A percentile compares a stretch with the other conserved stretches of the same genome.
Evolutionary conservation across 2,329 filamentous ascomycete genomes (phyloP).

Genomic region (Hypoxylon sp.): DNA sequence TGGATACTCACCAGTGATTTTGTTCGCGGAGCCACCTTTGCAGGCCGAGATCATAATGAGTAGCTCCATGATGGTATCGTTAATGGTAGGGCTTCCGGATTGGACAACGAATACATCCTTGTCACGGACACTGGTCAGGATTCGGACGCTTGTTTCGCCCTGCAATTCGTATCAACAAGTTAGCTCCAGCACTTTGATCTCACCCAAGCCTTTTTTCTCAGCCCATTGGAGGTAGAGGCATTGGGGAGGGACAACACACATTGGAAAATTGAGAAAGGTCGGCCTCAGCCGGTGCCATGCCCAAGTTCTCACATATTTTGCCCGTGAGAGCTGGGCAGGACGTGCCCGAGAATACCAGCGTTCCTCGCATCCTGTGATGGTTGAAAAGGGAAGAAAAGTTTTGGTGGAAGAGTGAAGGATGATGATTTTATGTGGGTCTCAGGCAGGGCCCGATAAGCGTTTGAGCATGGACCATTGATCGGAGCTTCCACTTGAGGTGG

Average conservation of each 20-base stretch:
- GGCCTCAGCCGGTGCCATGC: slow-evolving; percentile 73
- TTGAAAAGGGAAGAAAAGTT: slow-evolving; percentile 49
- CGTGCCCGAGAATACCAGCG: slow-evolving; percentile 76
- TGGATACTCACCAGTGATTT: slow-evolving; percentile 82
- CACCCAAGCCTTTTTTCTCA: slow-evolving; percentile 29
- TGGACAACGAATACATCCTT: slow-evolving; percentile 99
- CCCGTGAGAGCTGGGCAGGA: slow-evolving; percentile 74
- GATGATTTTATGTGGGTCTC: slow-evolving; percentile 43
- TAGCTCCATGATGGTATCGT: slow-evolving; percentile 99
- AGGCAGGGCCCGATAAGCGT: slow-evolving; percentile 22
- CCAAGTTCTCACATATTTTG: slow-evolving; percentile 77
- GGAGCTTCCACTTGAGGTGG: slow-evolving; percentile 9
- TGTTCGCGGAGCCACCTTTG: slow-evolving; percentile 96
- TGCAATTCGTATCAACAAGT: slow-evolving; percentile 54
- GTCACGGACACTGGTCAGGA: slow-evolving; percentile 85
- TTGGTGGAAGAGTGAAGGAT: slow-evolving; percentile 44
- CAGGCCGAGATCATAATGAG: slow-evolving; percentile 99
- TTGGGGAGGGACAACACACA: slow-evolving; percentile 60
- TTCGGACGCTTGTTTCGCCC: slow-evolving; percentile 78
- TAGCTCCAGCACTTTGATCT: slow-evolving; percentile 42
- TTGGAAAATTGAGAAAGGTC: slow-evolving; percentile 79
- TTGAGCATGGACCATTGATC: slow-evolving; percentile 24
- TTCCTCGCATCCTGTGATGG: slow-evolving; percentile 69
- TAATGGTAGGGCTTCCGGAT: slow-evolving; percentile 95
- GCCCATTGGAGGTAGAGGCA: slow-evolving; percentile 26